Percentiles rank a stretch among this genome's conserved stretches.
phyloP scores from a whole-genome alignment of 148 eudicot species.

The Simmondsia chinensis region DNA sequence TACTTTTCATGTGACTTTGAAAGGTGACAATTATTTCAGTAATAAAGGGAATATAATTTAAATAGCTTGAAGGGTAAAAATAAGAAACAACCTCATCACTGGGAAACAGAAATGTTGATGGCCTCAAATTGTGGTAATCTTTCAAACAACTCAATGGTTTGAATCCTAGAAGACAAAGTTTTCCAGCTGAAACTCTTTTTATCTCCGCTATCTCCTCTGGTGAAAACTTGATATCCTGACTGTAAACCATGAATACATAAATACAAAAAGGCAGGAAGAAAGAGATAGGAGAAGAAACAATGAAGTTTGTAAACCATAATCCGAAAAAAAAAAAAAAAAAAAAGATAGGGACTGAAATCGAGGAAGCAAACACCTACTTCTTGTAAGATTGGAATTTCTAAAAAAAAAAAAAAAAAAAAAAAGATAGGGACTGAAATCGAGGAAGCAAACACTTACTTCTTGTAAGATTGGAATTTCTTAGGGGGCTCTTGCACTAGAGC shows the following conservation, averaged over 20 bases:
- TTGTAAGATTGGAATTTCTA: slow-evolving; percentile 62
- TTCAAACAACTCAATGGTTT: slow-evolving; percentile 80
- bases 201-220: slow-evolving; percentile 72
- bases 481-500: slow-evolving; percentile 67
- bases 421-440: neutral
- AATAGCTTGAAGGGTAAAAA: neutral
- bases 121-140: slow-evolving; percentile 92
- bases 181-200: slow-evolving; percentile 64
- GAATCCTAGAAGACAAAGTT: slow-evolving; percentile 90
- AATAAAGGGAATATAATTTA: no score
- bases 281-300: no score
- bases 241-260: no score
- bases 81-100: slow-evolving; percentile 75
- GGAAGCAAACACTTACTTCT: slow-evolving; percentile 38
- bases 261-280: slow-evolving; percentile 1
- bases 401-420: neutral
- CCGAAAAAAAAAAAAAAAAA: neutral
- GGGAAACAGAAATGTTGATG: slow-evolving; percentile 87
- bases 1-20: no score
- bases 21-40: no score
- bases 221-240: slow-evolving; percentile 62
- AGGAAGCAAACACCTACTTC: slow-evolving; percentile 35
- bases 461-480: slow-evolving; percentile 59
- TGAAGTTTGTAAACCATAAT: no score
- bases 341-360: neutral